Evolutionary conservation across 331 rosid genomes (phyloP).

Genomic region (Malus hybrid): DNA sequence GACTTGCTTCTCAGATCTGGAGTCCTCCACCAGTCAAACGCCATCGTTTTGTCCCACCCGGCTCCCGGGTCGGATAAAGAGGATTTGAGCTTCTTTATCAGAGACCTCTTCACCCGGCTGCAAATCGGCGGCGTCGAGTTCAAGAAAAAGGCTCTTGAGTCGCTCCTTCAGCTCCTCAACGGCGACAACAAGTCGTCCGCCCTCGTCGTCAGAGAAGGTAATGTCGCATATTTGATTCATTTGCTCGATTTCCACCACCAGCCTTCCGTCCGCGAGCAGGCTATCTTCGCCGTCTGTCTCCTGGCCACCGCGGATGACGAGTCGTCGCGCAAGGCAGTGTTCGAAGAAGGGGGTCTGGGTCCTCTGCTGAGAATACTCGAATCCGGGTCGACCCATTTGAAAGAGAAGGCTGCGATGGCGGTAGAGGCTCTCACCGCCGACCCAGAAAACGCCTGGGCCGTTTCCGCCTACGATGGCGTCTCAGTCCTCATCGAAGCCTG

Average conservation of each 20-base stretch:
- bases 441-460: conserved; percentile 47
- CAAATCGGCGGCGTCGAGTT: conserved; percentile 50
- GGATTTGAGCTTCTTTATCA: conserved; percentile 26
- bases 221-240: conserved; percentile 31
- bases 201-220: conserved; percentile 31
- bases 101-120: conserved; percentile 44
- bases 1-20: conserved; percentile 50
- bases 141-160: conserved; percentile 46
- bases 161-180: conserved; percentile 34
- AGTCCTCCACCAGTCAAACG: conserved; percentile 49
- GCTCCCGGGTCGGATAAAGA: conserved; percentile 30
- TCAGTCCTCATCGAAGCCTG: conserved; percentile 33
- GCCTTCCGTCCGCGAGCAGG: conserved; percentile 31
- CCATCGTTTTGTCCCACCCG: conserved; percentile 46
- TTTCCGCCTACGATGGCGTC: conserved; percentile 48
- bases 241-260: conserved; percentile 36
- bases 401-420: conserved; percentile 39
- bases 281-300: conserved; percentile 29
- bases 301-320: conserved; percentile 35
- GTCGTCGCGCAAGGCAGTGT: conserved; percentile 32
- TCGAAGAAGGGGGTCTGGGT: conserved; percentile 49
- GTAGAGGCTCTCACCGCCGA: conserved; percentile 42
- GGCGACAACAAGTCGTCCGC: conserved; percentile 29
- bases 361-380: conserved; percentile 38
- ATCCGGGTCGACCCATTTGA: conserved; percentile 24